Evolutionary conservation across 768 basidiomycete species (phyloP).

Genomic region (Cantharellus anzutake): DNA sequence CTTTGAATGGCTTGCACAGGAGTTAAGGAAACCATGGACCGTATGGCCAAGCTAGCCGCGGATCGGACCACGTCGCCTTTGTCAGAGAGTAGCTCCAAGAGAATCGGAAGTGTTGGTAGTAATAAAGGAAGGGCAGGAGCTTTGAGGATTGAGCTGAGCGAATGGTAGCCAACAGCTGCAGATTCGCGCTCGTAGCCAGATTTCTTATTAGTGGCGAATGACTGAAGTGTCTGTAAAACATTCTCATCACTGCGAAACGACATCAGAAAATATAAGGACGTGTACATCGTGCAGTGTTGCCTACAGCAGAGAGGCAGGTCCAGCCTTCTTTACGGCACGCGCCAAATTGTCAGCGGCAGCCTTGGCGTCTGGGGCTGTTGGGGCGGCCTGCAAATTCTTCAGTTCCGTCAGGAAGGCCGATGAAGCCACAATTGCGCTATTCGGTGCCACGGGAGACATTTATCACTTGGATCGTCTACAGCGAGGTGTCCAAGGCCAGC

Average conservation of each 20-base stretch:
- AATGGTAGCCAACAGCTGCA: conserved; percentile 61
- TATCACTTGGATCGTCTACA: too few relatives aligned
- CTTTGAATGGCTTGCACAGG: conserved; percentile 48
- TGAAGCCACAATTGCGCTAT: neutral
- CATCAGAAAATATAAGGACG: neutral
- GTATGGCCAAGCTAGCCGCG: conserved; percentile 64
- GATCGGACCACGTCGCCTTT: conserved; percentile 81
- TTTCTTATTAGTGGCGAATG: conserved; percentile 65
- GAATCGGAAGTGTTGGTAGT: conserved; percentile 50
- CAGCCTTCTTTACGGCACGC: conserved; percentile 43
- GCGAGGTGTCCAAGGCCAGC: too few relatives aligned
- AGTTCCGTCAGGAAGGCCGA: conserved; percentile 20
- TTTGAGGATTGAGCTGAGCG: conserved; percentile 51
- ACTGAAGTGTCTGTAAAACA: conserved; percentile 43
- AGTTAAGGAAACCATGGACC: conserved; percentile 64
- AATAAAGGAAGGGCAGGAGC: conserved; percentile 51
- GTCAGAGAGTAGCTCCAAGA: conserved; percentile 80
- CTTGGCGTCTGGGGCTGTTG: conserved; percentile 67
- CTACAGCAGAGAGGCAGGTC: conserved; percentile 42
- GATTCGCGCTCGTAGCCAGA: conserved; percentile 81
- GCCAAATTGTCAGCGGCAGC: conserved; percentile 67
- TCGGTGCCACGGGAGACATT: neutral
- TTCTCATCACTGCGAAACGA: conserved; percentile 31
- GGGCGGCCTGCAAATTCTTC: conserved; percentile 34
- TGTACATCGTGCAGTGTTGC: conserved; percentile 10